Evolutionary conservation across 192 early-diverging fungal genomes (phyloP).

Genomic region (Dissophora globulifera): DNA sequence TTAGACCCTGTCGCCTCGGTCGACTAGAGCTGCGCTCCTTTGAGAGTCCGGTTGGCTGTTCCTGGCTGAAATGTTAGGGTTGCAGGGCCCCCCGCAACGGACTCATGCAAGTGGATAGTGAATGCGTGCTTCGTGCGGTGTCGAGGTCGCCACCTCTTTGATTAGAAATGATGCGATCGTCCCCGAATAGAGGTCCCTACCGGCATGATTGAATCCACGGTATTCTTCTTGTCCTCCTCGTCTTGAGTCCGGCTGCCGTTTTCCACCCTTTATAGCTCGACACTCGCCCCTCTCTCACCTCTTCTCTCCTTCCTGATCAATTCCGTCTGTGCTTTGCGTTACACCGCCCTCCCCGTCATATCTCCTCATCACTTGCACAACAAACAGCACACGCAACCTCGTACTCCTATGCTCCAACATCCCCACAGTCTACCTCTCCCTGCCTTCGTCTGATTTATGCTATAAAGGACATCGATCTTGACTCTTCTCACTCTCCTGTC

Average conservation of each 20-base stretch:
- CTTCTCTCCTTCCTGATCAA: background rate
- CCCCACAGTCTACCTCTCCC: background rate
- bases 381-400: background rate
- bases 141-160: too few relatives aligned
- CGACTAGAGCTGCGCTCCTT: too few relatives aligned
- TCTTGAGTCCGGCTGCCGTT: too few relatives aligned
- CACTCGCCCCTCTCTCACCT: background rate
- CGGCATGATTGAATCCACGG: background rate
- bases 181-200: background rate
- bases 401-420: background rate
- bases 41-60: too few relatives aligned
- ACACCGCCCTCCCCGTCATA: background rate
- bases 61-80: too few relatives aligned
- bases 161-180: slow-evolving; percentile 9
- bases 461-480: background rate
- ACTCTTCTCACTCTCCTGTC: background rate
- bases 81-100: too few relatives aligned
- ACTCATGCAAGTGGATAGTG: too few relatives aligned
- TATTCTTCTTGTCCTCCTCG: too few relatives aligned
- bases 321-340: background rate
- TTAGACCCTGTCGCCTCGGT: too few relatives aligned
- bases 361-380: background rate
- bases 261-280: background rate
- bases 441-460: background rate
- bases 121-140: too few relatives aligned